A percentile compares a stretch with the other conserved stretches of the same genome.
These are phyloP conservation scores for Papiliotrema flavescens DNA, from an alignment of 1,284 basidiomycete species.

Conservation along the genomic window DNA sequence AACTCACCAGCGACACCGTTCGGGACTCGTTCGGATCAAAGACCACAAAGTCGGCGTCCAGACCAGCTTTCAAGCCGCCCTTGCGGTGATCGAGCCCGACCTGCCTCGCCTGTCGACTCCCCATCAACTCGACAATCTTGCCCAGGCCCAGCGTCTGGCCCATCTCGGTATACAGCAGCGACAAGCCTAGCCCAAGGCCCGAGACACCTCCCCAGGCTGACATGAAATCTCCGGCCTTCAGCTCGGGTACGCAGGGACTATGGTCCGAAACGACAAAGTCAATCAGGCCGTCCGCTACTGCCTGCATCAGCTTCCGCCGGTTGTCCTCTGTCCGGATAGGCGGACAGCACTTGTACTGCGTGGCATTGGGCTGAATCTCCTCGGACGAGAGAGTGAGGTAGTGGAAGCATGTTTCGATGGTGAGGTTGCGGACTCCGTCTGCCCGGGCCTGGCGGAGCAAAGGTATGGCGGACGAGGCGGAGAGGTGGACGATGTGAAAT, in stretches of 20 bases:
- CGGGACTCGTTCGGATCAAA: slow-evolving; percentile 71
- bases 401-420: slow-evolving; percentile 93
- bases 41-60: slow-evolving; percentile 78
- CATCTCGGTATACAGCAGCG: slow-evolving; percentile 75
- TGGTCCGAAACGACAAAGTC: slow-evolving; percentile 92
- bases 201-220: slow-evolving; percentile 89
- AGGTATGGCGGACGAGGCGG: slow-evolving; percentile 73
- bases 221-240: slow-evolving; percentile 83
- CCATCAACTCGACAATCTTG: slow-evolving; percentile 70
- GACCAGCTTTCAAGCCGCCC: slow-evolving; percentile 66
- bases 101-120: slow-evolving; percentile 67
- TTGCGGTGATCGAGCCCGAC: slow-evolving; percentile 67
- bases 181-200: slow-evolving; percentile 79
- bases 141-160: slow-evolving; percentile 54
- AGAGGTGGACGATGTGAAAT: slow-evolving; percentile 91
- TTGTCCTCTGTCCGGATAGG: slow-evolving; percentile 75
- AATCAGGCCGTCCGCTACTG: slow-evolving; percentile 71
- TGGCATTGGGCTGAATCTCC: slow-evolving; percentile 55
- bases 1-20: slow-evolving; percentile 54
- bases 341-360: slow-evolving; percentile 78
- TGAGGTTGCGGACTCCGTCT: slow-evolving; percentile 56
- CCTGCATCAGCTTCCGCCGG: slow-evolving; percentile 71
- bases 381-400: slow-evolving; percentile 62
- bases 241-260: slow-evolving; percentile 75
- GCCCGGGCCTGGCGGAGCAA: slow-evolving; percentile 65